Evolutionary conservation across 495 filamentous ascomycete species (phyloP).

Genomic region (Collariella sp.): DNA sequence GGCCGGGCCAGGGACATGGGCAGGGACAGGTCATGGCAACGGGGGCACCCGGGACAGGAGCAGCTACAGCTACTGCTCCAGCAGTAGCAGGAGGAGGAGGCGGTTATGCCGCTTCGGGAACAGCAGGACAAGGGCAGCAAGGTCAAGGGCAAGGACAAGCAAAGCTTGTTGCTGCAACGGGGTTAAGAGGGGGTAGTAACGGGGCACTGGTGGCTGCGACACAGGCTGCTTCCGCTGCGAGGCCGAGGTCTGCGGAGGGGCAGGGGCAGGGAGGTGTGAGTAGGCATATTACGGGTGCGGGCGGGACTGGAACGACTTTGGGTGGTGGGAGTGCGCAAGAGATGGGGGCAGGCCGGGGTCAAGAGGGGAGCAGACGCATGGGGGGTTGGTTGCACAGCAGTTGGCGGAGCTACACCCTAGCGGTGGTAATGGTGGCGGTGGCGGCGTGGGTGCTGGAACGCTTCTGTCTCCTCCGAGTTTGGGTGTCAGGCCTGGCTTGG

Average conservation of each 20-base stretch:
- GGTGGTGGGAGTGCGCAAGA: not conserved
- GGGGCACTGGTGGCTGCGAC: constrained; percentile 46
- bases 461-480: constrained; percentile 13
- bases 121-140: not conserved
- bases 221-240: constrained; percentile 7
- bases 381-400: constrained; percentile 7
- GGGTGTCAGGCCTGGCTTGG: constrained; percentile 9
- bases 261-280: not conserved
- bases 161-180: constrained; percentile 15
- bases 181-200: constrained; percentile 21
- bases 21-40: not conserved
- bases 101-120: no score
- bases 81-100: not conserved
- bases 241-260: constrained; percentile 1
- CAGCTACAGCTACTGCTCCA: not conserved
- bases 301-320: constrained; percentile 3
- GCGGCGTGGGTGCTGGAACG: not conserved
- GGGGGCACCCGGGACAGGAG: not conserved
- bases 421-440: constrained; percentile 1
- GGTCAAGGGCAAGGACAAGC: no score
- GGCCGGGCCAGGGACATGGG: no score
- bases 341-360: not conserved
- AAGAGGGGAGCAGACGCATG: not conserved
- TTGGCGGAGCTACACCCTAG: constrained; percentile 7
- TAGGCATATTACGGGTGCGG: constrained; percentile 12